Conservation (phyloP, 78 protist genomes). For the Dictyostelium brefeldianum region DNA sequence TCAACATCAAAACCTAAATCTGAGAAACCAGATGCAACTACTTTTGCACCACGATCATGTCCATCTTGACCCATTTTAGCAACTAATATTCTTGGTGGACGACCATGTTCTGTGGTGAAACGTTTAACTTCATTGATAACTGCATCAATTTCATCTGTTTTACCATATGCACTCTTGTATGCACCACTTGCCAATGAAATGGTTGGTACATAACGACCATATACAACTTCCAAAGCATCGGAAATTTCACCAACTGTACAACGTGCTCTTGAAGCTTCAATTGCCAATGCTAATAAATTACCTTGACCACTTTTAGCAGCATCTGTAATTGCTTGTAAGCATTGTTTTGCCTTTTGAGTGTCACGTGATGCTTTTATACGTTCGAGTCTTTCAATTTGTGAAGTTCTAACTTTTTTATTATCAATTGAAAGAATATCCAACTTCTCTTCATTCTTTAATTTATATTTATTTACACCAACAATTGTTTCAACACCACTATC, state of each 20-base stretch:
- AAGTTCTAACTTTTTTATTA: slow-evolving; percentile 81
- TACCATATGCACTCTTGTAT: slow-evolving; percentile 75
- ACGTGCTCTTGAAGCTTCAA: slow-evolving; percentile 94
- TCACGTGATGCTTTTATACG: slow-evolving; percentile 69
- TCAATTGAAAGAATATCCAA: slow-evolving; percentile 90
- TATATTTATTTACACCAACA: slow-evolving; percentile 98
- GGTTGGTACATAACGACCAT: slow-evolving; percentile 76
- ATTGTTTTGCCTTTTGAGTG: slow-evolving; percentile 10
- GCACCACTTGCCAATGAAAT: slow-evolving; percentile 89
- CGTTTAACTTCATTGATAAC: slow-evolving; percentile 64
- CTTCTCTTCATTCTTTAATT: slow-evolving; percentile 81
- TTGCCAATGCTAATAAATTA: slow-evolving; percentile 86
- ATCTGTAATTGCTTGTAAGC: slow-evolving; percentile 83
- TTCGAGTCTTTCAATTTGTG: slow-evolving; percentile 82
- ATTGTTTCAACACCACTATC: slow-evolving; percentile 92
- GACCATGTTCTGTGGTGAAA: slow-evolving; percentile 88
- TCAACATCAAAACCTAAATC: slow-evolving; percentile 99
- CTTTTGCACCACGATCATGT: slow-evolving; percentile 99
- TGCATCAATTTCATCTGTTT: slow-evolving; percentile 57
- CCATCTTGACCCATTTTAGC: slow-evolving; percentile 99
- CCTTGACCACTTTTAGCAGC: slow-evolving; percentile 65
- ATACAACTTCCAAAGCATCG: slow-evolving; percentile 91
- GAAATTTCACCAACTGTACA: slow-evolving; percentile 98
- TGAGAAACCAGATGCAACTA: slow-evolving; percentile 97
- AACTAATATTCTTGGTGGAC: slow-evolving; percentile 96